A percentile compares a stretch with the other conserved stretches of the same genome.
These are phyloP conservation scores for Ambispora gerdemannii DNA, from an alignment of 192 early-diverging fungal species.

Conservation along the genomic window DNA sequence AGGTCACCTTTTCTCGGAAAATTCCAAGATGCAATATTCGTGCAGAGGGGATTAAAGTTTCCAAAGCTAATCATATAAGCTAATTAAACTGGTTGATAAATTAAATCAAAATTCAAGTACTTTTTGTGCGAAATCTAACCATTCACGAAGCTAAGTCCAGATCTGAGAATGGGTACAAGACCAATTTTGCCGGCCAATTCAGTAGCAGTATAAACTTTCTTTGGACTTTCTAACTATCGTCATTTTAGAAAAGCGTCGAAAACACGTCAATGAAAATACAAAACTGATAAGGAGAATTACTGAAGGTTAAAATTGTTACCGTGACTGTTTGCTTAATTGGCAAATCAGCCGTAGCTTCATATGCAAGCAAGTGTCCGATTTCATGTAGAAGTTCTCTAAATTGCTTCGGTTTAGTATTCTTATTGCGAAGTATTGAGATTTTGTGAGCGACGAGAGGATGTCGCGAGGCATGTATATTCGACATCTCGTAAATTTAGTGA, in stretches of 20 bases:
- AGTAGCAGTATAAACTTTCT: slow-evolving; percentile 43
- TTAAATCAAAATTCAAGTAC: neutral
- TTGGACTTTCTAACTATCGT: slow-evolving; percentile 45
- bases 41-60: slow-evolving; percentile 66
- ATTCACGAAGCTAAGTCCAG: slow-evolving; percentile 57
- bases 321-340: slow-evolving; percentile 23
- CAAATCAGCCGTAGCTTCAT: slow-evolving; percentile 59
- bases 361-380: slow-evolving; percentile 54
- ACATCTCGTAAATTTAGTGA: no score
- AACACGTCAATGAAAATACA: neutral
- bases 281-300: no score
- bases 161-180: slow-evolving; percentile 64
- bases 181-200: slow-evolving; percentile 44
- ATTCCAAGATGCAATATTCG: slow-evolving; percentile 75
- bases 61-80: slow-evolving; percentile 37
- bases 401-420: slow-evolving; percentile 42
- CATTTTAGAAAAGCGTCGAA: slow-evolving; percentile 4
- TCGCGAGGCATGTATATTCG: slow-evolving; percentile 38
- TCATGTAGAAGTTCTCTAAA: slow-evolving; percentile 54
- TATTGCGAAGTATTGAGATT: slow-evolving; percentile 54
- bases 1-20: slow-evolving; percentile 68
- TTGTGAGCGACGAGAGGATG: slow-evolving; percentile 62
- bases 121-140: slow-evolving; percentile 33
- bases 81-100: slow-evolving; percentile 15
- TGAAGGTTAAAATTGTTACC: no score